Percentiles rank a stretch among this genome's conserved stretches.
Conservation (phyloP, 2,329 filamentous ascomycete species). For the Fusarium globosum region DNA sequence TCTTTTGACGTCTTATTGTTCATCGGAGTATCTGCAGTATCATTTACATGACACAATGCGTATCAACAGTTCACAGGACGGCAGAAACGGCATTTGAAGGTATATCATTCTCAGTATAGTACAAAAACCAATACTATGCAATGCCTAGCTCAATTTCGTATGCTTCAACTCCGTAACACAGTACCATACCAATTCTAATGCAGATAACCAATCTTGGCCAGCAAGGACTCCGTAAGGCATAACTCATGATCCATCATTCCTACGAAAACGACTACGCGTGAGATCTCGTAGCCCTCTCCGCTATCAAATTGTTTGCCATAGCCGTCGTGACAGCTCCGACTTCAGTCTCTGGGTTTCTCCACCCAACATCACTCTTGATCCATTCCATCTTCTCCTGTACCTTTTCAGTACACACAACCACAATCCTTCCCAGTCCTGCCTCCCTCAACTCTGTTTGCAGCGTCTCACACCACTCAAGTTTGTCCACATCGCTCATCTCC, state of each 20-base stretch:
- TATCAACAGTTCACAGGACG: not conserved
- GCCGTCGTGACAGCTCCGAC: not conserved
- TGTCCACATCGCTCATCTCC: conserved; percentile 47
- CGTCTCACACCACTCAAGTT: conserved; percentile 51
- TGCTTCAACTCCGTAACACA: not conserved
- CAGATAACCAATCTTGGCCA: not conserved
- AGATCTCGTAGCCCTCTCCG: not conserved
- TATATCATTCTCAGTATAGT: not conserved
- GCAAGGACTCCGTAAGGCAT: not conserved
- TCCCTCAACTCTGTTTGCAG: conserved; percentile 46
- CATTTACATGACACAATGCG: not conserved
- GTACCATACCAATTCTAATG: not conserved
- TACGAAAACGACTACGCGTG: not conserved
- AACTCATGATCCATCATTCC: not conserved
- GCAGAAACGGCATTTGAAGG: not conserved
- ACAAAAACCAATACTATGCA: not conserved
- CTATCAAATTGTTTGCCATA: not conserved
- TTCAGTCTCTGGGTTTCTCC: conserved; percentile 25
- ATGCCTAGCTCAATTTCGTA: not conserved
- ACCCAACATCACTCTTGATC: conserved; percentile 36
- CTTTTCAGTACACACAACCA: conserved; percentile 45
- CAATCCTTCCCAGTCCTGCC: conserved; percentile 18
- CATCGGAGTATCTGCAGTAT: not conserved
- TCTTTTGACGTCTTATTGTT: not conserved
- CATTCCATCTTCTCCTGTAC: conserved; percentile 41